These are phyloP conservation scores for Iberis pinnata DNA, from an alignment of 345 rosid species.

Conservation along the genomic window DNA sequence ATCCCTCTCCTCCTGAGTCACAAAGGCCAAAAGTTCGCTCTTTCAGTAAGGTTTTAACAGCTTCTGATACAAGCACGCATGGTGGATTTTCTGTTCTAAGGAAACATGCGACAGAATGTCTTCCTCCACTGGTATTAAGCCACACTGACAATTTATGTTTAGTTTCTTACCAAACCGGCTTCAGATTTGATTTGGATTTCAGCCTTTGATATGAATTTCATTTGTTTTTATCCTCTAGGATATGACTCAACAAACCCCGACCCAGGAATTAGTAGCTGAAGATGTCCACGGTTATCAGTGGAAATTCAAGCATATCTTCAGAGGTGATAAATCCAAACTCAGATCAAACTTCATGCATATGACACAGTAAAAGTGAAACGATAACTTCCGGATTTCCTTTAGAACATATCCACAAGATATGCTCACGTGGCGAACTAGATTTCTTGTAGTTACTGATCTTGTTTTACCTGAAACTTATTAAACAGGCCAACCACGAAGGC, in stretches of 20 bases:
- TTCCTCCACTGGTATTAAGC: slow-evolving; percentile 71
- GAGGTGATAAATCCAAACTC: slow-evolving; percentile 45
- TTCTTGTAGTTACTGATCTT: slow-evolving; percentile 9
- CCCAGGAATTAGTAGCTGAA: slow-evolving; percentile 84
- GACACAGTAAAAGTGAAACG: not conserved
- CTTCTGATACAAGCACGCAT: slow-evolving; percentile 96
- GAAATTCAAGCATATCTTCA: slow-evolving; percentile 88
- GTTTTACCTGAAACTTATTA: slow-evolving; percentile 9
- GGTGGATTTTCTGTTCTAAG: slow-evolving; percentile 94
- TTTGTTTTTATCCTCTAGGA: slow-evolving; percentile 43
- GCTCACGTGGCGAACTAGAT: not conserved
- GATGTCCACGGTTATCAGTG: slow-evolving; percentile 91
- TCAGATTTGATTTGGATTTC: slow-evolving; percentile 5
- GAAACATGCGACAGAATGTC: slow-evolving; percentile 86
- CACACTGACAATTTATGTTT: not conserved
- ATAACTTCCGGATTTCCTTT: not conserved
- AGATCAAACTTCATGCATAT: not conserved
- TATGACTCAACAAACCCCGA: slow-evolving; percentile 79
- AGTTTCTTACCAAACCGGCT: not conserved
- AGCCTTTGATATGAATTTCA: slow-evolving; percentile 17
- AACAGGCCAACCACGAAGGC: slow-evolving; percentile 91
- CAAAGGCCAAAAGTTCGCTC: slow-evolving; percentile 51
- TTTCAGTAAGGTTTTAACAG: slow-evolving; percentile 84
- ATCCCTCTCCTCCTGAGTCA: slow-evolving; percentile 37
- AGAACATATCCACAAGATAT: not conserved